Evolutionary conservation across 805 yeast genomes (phyloP).

Genomic region (Saturnispora halmiae): DNA sequence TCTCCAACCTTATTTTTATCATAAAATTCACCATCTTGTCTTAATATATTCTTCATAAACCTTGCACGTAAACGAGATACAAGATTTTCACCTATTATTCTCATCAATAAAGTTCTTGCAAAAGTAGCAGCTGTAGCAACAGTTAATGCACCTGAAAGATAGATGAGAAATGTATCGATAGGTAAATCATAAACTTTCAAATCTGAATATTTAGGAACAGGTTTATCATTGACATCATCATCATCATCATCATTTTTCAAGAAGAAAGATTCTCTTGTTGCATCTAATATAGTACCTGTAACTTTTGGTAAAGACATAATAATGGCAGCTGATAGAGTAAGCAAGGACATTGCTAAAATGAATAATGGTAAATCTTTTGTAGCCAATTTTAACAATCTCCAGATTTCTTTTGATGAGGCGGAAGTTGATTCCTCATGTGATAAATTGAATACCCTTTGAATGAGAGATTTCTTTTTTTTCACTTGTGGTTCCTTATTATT

Average conservation of each 20-base stretch:
- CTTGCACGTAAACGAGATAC: conserved; percentile 77
- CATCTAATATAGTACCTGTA: conserved; percentile 47
- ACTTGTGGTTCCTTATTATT: background rate
- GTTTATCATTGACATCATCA: conserved; percentile 15
- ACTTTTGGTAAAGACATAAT: conserved; percentile 48
- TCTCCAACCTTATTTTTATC: conserved; percentile 92
- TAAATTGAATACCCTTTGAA: conserved; percentile 23
- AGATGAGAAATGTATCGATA: conserved; percentile 49
- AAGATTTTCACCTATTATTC: conserved; percentile 76
- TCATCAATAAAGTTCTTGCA: conserved; percentile 64
- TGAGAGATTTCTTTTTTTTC: background rate
- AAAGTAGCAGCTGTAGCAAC: conserved; percentile 74
- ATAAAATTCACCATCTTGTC: conserved; percentile 83
- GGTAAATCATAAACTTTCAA: conserved; percentile 47
- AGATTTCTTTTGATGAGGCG: conserved; percentile 31
- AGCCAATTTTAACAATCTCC: conserved; percentile 35
- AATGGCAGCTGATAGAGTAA: conserved; percentile 39
- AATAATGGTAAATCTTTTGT: conserved; percentile 38
- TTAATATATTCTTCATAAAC: conserved; percentile 65
- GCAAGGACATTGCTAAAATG: conserved; percentile 34
- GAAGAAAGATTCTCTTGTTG: conserved; percentile 27
- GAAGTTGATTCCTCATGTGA: conserved; percentile 26
- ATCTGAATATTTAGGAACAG: conserved; percentile 15
- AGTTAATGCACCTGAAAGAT: conserved; percentile 52
- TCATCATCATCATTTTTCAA: background rate